Base-by-base conservation (phyloP, 2,329 filamentous ascomycete species). In the Botryotinia convoluta region DNA sequence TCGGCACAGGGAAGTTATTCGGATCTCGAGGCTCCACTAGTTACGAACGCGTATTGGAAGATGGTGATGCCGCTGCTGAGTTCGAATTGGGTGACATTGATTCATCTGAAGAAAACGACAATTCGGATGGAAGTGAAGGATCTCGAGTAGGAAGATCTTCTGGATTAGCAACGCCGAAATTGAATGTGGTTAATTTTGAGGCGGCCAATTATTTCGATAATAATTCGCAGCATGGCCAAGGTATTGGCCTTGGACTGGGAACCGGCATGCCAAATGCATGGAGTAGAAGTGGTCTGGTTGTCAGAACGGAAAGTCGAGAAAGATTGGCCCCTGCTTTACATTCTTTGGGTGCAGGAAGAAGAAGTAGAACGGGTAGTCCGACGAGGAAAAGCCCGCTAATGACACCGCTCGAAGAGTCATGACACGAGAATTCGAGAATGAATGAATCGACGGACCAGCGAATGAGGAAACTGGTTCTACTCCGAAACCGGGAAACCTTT, bases 41-140 rank as follows among this genome's bases (percentile, higher is more conserved):
- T 4, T 98, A 98, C 80, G 95, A 98, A 80, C 90, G 94, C 44
- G 91, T 98, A 4, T 84, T 97, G 69, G 94, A 98, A 83, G 92
- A 95, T 77, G 94, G 92, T 20, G 88, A 89, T n/a, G 83, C 84
- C 18, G 84, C 84, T 3, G 83, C 88, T 72, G 91, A 94, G 60
- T 95, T 97, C 79, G 95, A 98, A 80, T 87, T 98, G 2, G 89
- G 88, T 42, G 90, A 90, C 26, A 83, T 89, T 14, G 88, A 90
- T 44, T 68, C 45, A 54, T 90, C 89, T 1, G 87, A 90, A 70
- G 88, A 91, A 67, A 89, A 90, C 73, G 89, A 91, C 1, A 85
- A 86, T 77, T 91, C 90, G 0, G 90, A 92, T 79, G 87, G 86
- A 75, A 89, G 86, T 75, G 87, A 89, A 48, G 85, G 84, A 2